Conservation (phyloP, 2,329 filamentous ascomycete species). For the Sporothrix inflata region DNA sequence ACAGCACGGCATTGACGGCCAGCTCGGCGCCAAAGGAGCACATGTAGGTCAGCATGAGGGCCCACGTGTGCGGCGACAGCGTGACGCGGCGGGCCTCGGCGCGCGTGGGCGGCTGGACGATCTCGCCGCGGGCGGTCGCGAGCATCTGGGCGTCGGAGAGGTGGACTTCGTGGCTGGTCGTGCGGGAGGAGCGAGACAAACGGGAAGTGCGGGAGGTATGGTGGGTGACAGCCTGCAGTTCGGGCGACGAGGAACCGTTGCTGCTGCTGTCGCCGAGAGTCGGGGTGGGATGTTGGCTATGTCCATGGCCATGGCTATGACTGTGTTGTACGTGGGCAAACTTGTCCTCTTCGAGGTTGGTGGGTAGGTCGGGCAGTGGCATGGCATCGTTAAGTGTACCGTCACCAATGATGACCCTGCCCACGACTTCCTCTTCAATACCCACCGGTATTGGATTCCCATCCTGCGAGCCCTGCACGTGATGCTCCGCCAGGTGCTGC, state of each 20-base stretch:
- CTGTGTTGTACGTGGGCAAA: background rate
- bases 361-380: background rate
- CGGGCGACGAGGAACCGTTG: background rate
- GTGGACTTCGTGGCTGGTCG: conserved; percentile 48
- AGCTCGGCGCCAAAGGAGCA: conserved; percentile 67
- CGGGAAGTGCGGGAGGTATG: conserved; percentile 36
- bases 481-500: conserved; percentile 55
- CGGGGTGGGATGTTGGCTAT: background rate
- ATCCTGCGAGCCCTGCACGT: background rate
- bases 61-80: conserved; percentile 58
- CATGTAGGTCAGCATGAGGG: conserved; percentile 60
- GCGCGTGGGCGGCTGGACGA: conserved; percentile 58
- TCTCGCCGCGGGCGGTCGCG: conserved; percentile 57
- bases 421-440: background rate
- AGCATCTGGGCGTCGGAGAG: conserved; percentile 57
- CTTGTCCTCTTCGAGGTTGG: background rate
- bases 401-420: background rate
- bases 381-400: background rate
- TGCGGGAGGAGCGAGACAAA: too few species aligned
- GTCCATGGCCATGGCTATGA: background rate
- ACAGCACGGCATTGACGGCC: conserved; percentile 63
- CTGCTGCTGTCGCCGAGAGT: background rate
- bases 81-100: conserved; percentile 51
- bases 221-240: background rate
- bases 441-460: background rate